phyloP scores from a whole-genome alignment of 768 basidiomycete species.

The Russula compacta region DNA sequence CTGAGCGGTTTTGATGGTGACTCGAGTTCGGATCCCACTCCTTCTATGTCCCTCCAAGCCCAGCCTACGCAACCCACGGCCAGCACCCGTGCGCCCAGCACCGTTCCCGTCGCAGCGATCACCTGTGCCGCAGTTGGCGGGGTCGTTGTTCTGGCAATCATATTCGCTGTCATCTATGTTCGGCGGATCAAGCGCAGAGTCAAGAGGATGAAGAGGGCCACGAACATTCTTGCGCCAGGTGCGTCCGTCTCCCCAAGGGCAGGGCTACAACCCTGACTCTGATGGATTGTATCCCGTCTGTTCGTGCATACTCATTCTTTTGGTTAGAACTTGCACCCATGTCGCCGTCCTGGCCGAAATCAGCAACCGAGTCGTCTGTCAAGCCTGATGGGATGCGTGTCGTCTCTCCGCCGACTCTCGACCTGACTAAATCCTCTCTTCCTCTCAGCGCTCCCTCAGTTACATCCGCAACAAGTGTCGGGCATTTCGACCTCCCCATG shows the following conservation, averaged over 20 bases:
- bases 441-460: not conserved
- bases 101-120: not conserved
- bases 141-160: not conserved
- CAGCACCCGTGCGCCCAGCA: not conserved
- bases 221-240: constrained; percentile 12
- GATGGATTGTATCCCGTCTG: not conserved
- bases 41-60: not conserved
- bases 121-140: not conserved
- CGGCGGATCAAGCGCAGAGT: constrained; percentile 4
- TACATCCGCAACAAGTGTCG: not conserved
- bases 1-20: too few relatives aligned
- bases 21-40: too few relatives aligned
- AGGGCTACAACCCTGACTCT: too few relatives aligned
- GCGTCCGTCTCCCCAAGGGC: not conserved
- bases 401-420: not conserved
- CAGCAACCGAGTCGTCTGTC: not conserved
- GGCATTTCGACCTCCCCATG: not conserved
- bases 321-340: not conserved
- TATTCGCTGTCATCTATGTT: constrained; percentile 2
- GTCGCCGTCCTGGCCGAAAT: not conserved
- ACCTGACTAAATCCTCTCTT: not conserved
- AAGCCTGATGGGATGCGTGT: not conserved
- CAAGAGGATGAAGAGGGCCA: not conserved
- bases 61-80: too few relatives aligned
- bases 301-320: not conserved